phyloP scores from a whole-genome alignment of 345 rosid species.

The Brassica juncea region DNA sequence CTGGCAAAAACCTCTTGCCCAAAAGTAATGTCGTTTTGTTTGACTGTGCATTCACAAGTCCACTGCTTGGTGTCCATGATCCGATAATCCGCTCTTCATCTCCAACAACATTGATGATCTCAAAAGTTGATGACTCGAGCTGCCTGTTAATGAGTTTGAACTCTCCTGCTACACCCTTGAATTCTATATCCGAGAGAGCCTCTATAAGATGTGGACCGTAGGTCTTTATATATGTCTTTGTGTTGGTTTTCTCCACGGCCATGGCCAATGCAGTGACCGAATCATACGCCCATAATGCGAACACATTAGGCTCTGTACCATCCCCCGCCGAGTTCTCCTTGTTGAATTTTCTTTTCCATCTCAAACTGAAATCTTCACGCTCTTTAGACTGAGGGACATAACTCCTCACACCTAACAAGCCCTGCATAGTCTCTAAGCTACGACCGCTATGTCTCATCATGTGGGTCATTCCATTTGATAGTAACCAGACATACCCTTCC shows the following conservation, averaged over 20 bases:
- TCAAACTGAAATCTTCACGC: constrained; percentile 24
- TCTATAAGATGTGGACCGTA: constrained; percentile 9
- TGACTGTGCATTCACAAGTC: constrained; percentile 14
- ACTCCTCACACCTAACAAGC: constrained; percentile 39
- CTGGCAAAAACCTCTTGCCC: neutral
- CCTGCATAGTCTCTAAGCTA: constrained; percentile 28
- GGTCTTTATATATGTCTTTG: neutral
- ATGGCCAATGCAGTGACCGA: constrained; percentile 45
- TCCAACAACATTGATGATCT: constrained; percentile 48
- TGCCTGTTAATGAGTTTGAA: constrained; percentile 44
- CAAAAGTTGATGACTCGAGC: constrained; percentile 42
- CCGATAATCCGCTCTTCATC: constrained; percentile 40
- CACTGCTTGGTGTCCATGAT: constrained; percentile 42
- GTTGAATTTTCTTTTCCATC: constrained; percentile 28
- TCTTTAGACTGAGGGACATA: constrained; percentile 20
- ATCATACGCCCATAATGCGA: constrained; percentile 47
- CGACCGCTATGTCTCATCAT: neutral
- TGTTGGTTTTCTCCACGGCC: constrained; percentile 38
- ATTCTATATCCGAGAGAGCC: constrained; percentile 31
- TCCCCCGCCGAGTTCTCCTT: neutral
- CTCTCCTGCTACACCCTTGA: constrained; percentile 48
- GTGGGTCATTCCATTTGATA: constrained; percentile 31
- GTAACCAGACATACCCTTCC: constrained; percentile 61
- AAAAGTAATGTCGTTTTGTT: neutral
- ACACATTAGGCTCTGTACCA: neutral